Percentiles rank a stretch among this genome's conserved stretches.
These are phyloP conservation scores for Vigna trinervia DNA, from an alignment of 306 rosid genomes.

Conservation along the genomic window DNA sequence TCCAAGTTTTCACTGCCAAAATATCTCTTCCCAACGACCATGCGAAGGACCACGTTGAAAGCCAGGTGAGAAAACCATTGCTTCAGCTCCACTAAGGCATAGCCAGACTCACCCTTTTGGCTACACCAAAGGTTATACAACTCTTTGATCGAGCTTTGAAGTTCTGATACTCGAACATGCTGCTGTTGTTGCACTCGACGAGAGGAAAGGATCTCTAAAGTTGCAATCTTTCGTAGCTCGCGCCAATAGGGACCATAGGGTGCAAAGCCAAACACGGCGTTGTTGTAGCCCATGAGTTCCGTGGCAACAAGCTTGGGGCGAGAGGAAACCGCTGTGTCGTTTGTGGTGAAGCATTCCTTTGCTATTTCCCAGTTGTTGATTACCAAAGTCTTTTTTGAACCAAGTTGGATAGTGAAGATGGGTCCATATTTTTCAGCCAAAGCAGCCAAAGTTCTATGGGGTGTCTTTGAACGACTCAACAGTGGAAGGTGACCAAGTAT, in stretches of 20 bases:
- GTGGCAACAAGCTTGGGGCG: slow-evolving; percentile 17
- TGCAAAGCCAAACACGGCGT: slow-evolving; percentile 2
- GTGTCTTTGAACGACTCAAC: slow-evolving; percentile 8
- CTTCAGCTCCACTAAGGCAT: slow-evolving; percentile 25
- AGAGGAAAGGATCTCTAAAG: slow-evolving; percentile 5
- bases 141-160: slow-evolving; percentile 7
- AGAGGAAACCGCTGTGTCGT: slow-evolving; percentile 32
- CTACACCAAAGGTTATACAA: not conserved
- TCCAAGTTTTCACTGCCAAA: not conserved
- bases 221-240: slow-evolving; percentile 6
- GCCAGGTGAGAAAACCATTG: slow-evolving; percentile 3
- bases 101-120: not conserved
- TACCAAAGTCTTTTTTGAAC: slow-evolving; percentile 6
- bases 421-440: slow-evolving; percentile 50
- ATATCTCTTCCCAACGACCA: slow-evolving; percentile 25
- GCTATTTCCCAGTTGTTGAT: slow-evolving; percentile 41
- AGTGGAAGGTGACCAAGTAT: slow-evolving; percentile 46
- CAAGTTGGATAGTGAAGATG: slow-evolving; percentile 40
- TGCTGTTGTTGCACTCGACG: not conserved
- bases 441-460: slow-evolving; percentile 34
- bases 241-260: slow-evolving; percentile 50
- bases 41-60: slow-evolving; percentile 15
- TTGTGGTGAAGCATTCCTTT: slow-evolving; percentile 51
- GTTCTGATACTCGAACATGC: slow-evolving; percentile 7
- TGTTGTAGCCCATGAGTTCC: slow-evolving; percentile 15